phyloP scores from a whole-genome alignment of 768 basidiomycete species.

The Heimioporus sp. region DNA sequence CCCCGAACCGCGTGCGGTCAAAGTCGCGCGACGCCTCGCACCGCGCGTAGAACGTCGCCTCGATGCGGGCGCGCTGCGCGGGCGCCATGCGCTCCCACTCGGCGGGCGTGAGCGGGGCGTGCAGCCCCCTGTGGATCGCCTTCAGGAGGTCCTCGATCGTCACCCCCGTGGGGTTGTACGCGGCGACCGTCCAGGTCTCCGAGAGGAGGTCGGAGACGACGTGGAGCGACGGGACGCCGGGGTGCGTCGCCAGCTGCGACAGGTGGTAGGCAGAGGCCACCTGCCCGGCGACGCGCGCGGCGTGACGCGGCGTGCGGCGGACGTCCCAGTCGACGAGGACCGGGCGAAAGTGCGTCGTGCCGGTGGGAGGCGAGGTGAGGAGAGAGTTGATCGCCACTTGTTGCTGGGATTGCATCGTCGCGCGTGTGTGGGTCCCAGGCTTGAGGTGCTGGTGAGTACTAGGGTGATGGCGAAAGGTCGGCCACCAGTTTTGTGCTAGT shows the following conservation, averaged over 20 bases:
- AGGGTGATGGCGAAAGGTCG: neutral
- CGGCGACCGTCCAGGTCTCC: constrained; percentile 41
- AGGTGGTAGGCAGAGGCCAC: constrained; percentile 27
- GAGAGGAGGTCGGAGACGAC: constrained; percentile 48
- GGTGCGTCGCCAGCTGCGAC: constrained; percentile 41
- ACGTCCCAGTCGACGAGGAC: constrained; percentile 48
- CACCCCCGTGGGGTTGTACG: constrained; percentile 43
- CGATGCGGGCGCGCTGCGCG: constrained; percentile 44
- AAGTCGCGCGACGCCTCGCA: constrained; percentile 41
- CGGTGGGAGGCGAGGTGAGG: constrained; percentile 10
- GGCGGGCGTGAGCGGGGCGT: constrained; percentile 33
- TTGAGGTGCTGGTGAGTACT: neutral
- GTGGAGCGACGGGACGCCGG: constrained; percentile 36
- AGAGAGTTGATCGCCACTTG: constrained; percentile 15
- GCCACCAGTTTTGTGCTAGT: neutral
- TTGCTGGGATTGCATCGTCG: constrained; percentile 17
- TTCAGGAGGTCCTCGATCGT: constrained; percentile 52
- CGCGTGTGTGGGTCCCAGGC: no score
- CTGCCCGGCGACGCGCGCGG: constrained; percentile 13
- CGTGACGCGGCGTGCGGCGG: constrained; percentile 38
- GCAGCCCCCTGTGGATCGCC: constrained; percentile 42
- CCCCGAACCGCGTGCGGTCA: constrained; percentile 33
- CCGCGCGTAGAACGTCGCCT: constrained; percentile 42
- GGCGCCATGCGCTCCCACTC: constrained; percentile 45
- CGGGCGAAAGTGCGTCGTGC: constrained; percentile 7